phyloP scores from a whole-genome alignment of 192 early-diverging fungal genomes.

The Backusella parvicylindrica region DNA sequence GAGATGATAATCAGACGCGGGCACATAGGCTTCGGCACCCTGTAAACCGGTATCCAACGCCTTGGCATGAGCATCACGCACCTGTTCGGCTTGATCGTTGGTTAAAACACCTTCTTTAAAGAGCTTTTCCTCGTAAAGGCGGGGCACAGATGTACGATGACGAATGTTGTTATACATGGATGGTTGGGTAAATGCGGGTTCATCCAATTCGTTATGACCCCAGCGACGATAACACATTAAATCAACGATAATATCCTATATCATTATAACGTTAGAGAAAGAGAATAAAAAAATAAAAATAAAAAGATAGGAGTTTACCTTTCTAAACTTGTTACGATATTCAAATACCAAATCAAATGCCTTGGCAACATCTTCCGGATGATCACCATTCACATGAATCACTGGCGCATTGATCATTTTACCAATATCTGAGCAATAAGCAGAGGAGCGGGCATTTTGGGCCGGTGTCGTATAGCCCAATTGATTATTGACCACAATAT shows the following conservation, averaged over 20 bases:
- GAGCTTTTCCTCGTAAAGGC: constrained; percentile 80
- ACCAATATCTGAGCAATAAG: constrained; percentile 91
- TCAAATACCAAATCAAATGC: constrained; percentile 84
- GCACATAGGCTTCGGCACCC: constrained; percentile 55
- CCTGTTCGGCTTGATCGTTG: constrained; percentile 37
- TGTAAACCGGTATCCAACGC: constrained; percentile 59
- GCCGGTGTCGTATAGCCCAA: constrained; percentile 97
- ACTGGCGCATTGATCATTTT: constrained; percentile 97
- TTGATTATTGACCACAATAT: constrained; percentile 98
- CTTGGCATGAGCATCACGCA: constrained; percentile 58
- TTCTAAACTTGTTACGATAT: constrained; percentile 91
- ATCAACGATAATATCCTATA: constrained; percentile 90
- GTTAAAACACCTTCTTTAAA: constrained; percentile 48
- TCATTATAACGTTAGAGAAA: no score
- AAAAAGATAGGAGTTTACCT: constrained; percentile 26
- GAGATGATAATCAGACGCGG: constrained; percentile 54
- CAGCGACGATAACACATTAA: constrained; percentile 93
- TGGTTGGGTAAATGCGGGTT: constrained; percentile 96
- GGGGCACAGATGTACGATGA: constrained; percentile 76
- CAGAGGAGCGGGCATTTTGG: constrained; percentile 87
- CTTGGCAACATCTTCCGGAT: constrained; percentile 87
- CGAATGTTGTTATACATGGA: constrained; percentile 96
- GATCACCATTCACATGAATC: constrained; percentile 95
- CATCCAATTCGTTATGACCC: constrained; percentile 98
- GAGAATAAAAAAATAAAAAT: background rate